Percentiles rank a stretch among this genome's conserved stretches.
phyloP scores from a whole-genome alignment of 768 basidiomycete species.

The Mycena rebaudengoi region DNA sequence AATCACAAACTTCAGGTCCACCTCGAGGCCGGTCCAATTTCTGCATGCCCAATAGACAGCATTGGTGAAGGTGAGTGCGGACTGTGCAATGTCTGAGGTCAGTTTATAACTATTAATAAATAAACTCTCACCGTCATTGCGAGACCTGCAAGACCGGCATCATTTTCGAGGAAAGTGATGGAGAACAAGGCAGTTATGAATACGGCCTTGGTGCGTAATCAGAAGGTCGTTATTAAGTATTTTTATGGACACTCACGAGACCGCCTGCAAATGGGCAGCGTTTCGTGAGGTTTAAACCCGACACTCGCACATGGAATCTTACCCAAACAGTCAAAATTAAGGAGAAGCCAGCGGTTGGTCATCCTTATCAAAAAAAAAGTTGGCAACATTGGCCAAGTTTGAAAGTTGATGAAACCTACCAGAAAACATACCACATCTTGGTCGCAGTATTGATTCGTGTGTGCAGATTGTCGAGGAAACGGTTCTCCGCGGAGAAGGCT shows the following conservation, averaged over 20 bases:
- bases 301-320: not conserved
- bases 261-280: not conserved
- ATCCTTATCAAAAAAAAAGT: slow-evolving; percentile 61
- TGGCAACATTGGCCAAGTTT: slow-evolving; percentile 68
- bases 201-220: slow-evolving; percentile 44
- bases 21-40: slow-evolving; percentile 51
- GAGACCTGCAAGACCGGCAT: slow-evolving; percentile 55
- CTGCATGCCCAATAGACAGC: slow-evolving; percentile 36
- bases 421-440: slow-evolving; percentile 73
- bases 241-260: not conserved
- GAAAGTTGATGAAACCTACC: slow-evolving; percentile 42
- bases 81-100: slow-evolving; percentile 32
- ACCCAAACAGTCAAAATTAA: slow-evolving; percentile 19
- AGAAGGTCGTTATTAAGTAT: not conserved
- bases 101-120: not conserved
- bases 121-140: slow-evolving; percentile 54
- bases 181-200: slow-evolving; percentile 68
- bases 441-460: slow-evolving; percentile 80
- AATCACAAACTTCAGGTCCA: slow-evolving; percentile 60
- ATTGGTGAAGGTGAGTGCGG: slow-evolving; percentile 35
- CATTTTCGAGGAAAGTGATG: slow-evolving; percentile 52
- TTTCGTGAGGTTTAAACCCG: not conserved
- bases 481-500: slow-evolving; percentile 80
- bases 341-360: slow-evolving; percentile 19
- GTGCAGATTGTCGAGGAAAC: slow-evolving; percentile 81